Conservation (phyloP, 2,329 filamentous ascomycete species). For the Epicoccum nigrum region DNA sequence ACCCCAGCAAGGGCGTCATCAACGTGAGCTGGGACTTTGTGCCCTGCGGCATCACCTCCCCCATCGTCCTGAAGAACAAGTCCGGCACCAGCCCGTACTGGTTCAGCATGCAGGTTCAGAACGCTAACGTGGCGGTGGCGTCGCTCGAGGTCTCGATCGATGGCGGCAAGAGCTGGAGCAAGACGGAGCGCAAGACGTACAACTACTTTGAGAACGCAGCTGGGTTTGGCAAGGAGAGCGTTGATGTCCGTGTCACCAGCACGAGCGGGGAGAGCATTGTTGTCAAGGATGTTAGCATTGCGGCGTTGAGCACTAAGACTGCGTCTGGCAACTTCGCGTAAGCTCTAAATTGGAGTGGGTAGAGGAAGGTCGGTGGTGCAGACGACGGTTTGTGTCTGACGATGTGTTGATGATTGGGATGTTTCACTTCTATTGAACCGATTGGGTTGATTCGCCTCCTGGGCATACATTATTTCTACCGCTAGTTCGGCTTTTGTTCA, state of each 20-base stretch:
- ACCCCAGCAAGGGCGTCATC: constrained; percentile 56
- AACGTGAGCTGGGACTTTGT: constrained; percentile 58
- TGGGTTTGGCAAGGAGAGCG: constrained; percentile 62
- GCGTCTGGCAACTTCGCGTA: constrained; percentile 44
- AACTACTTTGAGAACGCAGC: constrained; percentile 67
- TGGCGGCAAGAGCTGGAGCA: constrained; percentile 63
- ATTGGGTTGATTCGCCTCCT: constrained; percentile 14
- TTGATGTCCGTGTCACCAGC: constrained; percentile 64
- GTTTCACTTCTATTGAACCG: constrained; percentile 5
- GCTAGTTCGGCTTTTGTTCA: constrained; percentile 11
- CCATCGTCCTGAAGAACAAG: constrained; percentile 61
- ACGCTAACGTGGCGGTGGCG: constrained; percentile 63
- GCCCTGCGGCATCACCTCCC: constrained; percentile 58
- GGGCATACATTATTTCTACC: constrained; percentile 2
- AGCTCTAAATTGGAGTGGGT: not conserved
- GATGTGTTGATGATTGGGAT: constrained; percentile 12
- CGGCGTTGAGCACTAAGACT: constrained; percentile 30
- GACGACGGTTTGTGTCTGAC: not conserved
- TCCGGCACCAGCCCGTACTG: constrained; percentile 58
- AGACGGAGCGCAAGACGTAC: constrained; percentile 58
- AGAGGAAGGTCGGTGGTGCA: not conserved
- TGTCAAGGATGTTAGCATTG: constrained; percentile 59
- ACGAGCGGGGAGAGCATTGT: constrained; percentile 57
- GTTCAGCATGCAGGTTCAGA: constrained; percentile 70
- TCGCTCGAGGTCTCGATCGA: constrained; percentile 67